Base-by-base conservation (phyloP, 2,329 filamentous ascomycete species). In the Venturia carpophila region DNA sequence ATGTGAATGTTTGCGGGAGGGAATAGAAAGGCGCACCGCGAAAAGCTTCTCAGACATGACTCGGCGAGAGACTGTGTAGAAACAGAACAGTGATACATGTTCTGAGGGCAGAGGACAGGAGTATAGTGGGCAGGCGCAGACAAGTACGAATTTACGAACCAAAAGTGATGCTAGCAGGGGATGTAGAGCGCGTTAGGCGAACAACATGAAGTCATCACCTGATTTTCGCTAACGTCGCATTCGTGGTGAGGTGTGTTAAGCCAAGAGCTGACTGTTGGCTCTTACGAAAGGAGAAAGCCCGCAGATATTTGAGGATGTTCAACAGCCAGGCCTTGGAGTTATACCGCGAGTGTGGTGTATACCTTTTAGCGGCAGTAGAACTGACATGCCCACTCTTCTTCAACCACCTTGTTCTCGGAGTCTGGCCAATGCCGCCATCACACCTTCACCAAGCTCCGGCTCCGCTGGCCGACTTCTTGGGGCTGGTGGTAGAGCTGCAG, bases 381-480 rank as follows among this genome's bases (percentile, higher is more conserved):
- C 21, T 5, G 13, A 27, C 24, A 27, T 27, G 21, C 21, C 21
- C 13, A 52, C 21, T 27, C 3, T 24, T 37, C 30, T 58, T 58
- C 52, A 58, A 27, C 52, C 52, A 27, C 66, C 60, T 43, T 67
- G 56, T 43, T 67, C 52, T 67, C 84, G 76, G 61, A 87, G 71
- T 69, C 80, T 86, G 60, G 79, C 81, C 62, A 87, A 71, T 5
- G 84, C 84, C 39, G 83, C 82, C 75, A 82, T 79, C 62, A 87
- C 80, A 11, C 84, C 84, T 61, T 85, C 83, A 68, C 78, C 82
- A 67, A 85, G 70, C n/a, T 79, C 74, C 58, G 71, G 62, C 56
- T 66, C 71, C 34, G 71, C 70, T 43, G 34, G 34, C 21, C 68
- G 77, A n/a, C 63, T 63, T 21, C 43, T 56, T 27, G 21, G 27